Conservation (phyloP, 768 basidiomycete species). For the Psilocybe cyanescens region DNA sequence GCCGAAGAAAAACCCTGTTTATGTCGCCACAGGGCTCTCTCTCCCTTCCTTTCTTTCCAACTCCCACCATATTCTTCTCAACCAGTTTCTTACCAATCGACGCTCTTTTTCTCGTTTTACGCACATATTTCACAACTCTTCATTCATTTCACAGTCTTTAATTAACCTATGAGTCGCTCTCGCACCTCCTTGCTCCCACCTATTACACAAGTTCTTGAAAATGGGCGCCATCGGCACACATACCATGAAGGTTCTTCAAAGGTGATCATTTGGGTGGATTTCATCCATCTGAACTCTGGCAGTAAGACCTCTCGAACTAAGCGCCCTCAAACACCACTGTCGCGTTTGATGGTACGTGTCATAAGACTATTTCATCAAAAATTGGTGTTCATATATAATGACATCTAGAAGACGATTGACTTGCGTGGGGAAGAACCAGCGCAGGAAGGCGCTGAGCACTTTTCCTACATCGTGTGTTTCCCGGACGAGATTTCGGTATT, state of each 20-base stretch:
- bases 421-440: conserved; percentile 6
- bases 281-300: not conserved
- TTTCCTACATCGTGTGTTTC: conserved; percentile 12
- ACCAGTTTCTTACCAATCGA: not conserved
- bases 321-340: not conserved
- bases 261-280: not conserved
- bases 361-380: not conserved
- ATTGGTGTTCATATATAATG: not conserved
- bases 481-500: conserved; percentile 1
- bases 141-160: not conserved
- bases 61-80: not conserved
- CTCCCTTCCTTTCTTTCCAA: not conserved
- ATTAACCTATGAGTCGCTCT: not conserved
- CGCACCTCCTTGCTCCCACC: not conserved
- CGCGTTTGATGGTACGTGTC: not conserved
- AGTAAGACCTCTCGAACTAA: not conserved
- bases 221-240: not conserved
- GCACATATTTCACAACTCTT: not conserved
- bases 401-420: conserved; percentile 10
- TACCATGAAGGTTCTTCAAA: not conserved
- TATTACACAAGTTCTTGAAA: not conserved
- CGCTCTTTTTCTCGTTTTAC: not conserved
- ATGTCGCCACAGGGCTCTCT: not conserved
- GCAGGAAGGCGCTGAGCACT: conserved; percentile 5
- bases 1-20: not conserved